A percentile compares a stretch with the other conserved stretches of the same genome.
These are phyloP conservation scores for Diutina neorugosa DNA, from an alignment of 1,139 yeast species.

Conservation along the genomic window DNA sequence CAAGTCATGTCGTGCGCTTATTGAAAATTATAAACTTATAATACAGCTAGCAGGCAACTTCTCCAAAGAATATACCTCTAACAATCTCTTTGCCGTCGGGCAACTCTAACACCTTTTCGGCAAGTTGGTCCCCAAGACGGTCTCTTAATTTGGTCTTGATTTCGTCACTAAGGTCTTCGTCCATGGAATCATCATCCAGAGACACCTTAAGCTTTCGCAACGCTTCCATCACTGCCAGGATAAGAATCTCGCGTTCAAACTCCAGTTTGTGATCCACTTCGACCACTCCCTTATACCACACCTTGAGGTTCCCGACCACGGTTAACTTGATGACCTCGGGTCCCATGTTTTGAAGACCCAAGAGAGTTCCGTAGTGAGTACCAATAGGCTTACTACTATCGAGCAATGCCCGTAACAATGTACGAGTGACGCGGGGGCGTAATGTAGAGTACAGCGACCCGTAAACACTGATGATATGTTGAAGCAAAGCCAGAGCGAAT, in stretches of 20 bases:
- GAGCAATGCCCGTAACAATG: slow-evolving; percentile 79
- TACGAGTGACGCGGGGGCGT: slow-evolving; percentile 89
- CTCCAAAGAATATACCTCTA: slow-evolving; percentile 74
- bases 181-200: slow-evolving; percentile 20
- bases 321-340: slow-evolving; percentile 79
- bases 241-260: slow-evolving; percentile 33
- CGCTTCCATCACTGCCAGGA: slow-evolving; percentile 42
- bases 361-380: slow-evolving; percentile 84
- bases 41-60: slow-evolving; percentile 12
- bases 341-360: slow-evolving; percentile 77
- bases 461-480: slow-evolving; percentile 63
- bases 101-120: slow-evolving; percentile 37
- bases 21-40: neutral
- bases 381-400: slow-evolving; percentile 71
- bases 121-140: slow-evolving; percentile 52
- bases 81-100: slow-evolving; percentile 45
- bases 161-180: slow-evolving; percentile 25
- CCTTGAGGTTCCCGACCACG: slow-evolving; percentile 69
- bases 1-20: neutral
- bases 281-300: slow-evolving; percentile 58
- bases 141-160: slow-evolving; percentile 34
- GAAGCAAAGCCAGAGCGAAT: slow-evolving; percentile 75
- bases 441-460: slow-evolving; percentile 83
- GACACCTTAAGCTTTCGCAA: slow-evolving; percentile 33
- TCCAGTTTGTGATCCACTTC: slow-evolving; percentile 25